Evolutionary conservation across 129 eudicot species (phyloP).

Genomic region (Smallanthus sonchifolius): DNA sequence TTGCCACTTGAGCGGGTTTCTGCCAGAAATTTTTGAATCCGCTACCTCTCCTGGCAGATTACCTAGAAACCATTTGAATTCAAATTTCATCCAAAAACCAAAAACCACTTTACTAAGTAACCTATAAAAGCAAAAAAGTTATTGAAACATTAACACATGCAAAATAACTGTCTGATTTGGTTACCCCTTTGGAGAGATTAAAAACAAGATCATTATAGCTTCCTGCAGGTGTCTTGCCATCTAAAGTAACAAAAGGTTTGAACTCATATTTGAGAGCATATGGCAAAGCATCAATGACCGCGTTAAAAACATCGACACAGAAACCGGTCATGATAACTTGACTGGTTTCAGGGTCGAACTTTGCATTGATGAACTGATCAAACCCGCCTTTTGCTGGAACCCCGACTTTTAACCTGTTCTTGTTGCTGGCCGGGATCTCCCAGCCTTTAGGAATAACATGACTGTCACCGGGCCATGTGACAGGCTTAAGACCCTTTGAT

Average conservation of each 20-base stretch:
- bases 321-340: background rate
- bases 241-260: background rate
- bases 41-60: too few relatives aligned
- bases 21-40: too few relatives aligned
- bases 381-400: background rate
- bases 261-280: background rate
- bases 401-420: background rate
- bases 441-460: constrained; percentile 7
- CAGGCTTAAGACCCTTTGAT: background rate
- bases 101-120: too few relatives aligned
- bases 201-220: background rate
- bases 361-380: background rate
- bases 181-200: constrained; percentile 10
- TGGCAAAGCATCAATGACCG: background rate
- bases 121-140: too few relatives aligned
- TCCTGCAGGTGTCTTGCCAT: constrained; percentile 6
- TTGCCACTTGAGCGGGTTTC: too few relatives aligned
- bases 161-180: background rate
- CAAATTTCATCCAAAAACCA: too few relatives aligned
- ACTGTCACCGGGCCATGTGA: constrained; percentile 2
- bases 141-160: background rate
- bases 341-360: background rate
- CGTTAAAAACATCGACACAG: constrained; percentile 7
- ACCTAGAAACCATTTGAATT: too few relatives aligned
- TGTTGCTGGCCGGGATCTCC: background rate